Base-by-base conservation (phyloP, 1,139 yeast genomes). In the Meyerozyma carpophila region DNA sequence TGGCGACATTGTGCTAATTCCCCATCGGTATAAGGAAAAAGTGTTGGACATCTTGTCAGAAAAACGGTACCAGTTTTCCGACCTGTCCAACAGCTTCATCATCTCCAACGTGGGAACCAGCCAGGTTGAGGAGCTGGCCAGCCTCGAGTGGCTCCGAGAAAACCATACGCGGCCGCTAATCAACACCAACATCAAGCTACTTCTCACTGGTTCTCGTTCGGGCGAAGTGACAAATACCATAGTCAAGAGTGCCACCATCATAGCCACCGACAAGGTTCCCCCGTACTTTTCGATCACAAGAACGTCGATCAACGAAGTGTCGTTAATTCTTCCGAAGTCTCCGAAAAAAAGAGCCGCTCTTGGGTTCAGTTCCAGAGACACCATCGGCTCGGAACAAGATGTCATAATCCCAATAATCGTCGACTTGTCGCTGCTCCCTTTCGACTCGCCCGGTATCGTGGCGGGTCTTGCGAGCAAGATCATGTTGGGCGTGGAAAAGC, bases 401-500 rank as follows among this genome's bases (percentile, higher is more conserved):
- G 65, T 68, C 32, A 70, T 81, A 40, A 67, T 75, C n/a, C 87
- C 88, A 0, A 68, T 82, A 4, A 65, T 74, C 1, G 72, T 82
- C 34, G 83, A 82, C 54, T 69, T 82, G 46, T 65, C 74, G n/a
- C 62, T 62, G 26, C 59, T 82, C 32, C 87, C 87, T 0, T 63
- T 79, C 37, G 82, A 81, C 55, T 70, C 81, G 6, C 80, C 84
- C 8, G 88, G 88, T 41, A 80, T 82, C 44, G 87, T 82, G 1
- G 81, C 86, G 0, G 86, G 87, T 1, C 73, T 82, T 28, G 85
- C 88, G 1, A 66, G 78, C 43, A 68, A 65, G 44, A 59, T 81
- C 28, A 57, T 77, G 31, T 65, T 62, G 39, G 71, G 71, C 3
- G 54, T 66, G 37, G 54, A 54, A 27, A 41, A 45, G 9, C 43